Evolutionary conservation across 106 monocot genomes (phyloP), one percentile per base, ranked within the genome.

Genomic region (Amphibolis antarctica): DNA sequence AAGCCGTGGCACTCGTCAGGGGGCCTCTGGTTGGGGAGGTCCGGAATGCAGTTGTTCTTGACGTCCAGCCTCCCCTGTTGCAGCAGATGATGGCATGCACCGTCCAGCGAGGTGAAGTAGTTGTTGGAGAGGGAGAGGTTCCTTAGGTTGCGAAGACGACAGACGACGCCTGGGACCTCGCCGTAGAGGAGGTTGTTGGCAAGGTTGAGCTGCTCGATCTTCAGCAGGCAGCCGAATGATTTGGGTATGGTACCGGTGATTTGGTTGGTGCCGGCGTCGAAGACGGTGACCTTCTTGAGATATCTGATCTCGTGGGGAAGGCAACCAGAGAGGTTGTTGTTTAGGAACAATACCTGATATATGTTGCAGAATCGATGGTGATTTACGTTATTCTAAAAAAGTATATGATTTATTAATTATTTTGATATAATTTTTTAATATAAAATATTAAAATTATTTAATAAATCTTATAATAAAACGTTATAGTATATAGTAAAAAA

Each of bases 171-270:
- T 26, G 81, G 85, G 27, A 85, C 69, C 23, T 28, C 13, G 9
- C 81, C 85, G 73, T 78, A 85, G 15, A 85, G 57, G n/a, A 53
- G 19, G 31, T 85, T 85, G 0, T 56, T 67, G 0, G 85, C 81
- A 17, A 85, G 68, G 58, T 81, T 85, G 53, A 85, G 78, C 70
- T 81, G 78, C 71, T 86, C 73, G 0, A 82, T 46, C 24, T 66
- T 76, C 21, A 5, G 10, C 9, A 86, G 52, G 26, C 85, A 86
- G 0, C 67, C 85, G 47, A 86, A 82, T 11, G 81, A 66, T 12
- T 4, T 1, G 0, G 81, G 85, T 0, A 86, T 79, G 13, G 75
- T 72, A 0, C 81, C 81, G 26, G 81, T 70, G 23, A 86, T 46
- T 4, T 31, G n/a, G 62, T 82, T 81, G 9, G 14, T 26, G 10